These are phyloP conservation scores for Russula lepida DNA, from an alignment of 768 basidiomycete species.

Conservation along the genomic window DNA sequence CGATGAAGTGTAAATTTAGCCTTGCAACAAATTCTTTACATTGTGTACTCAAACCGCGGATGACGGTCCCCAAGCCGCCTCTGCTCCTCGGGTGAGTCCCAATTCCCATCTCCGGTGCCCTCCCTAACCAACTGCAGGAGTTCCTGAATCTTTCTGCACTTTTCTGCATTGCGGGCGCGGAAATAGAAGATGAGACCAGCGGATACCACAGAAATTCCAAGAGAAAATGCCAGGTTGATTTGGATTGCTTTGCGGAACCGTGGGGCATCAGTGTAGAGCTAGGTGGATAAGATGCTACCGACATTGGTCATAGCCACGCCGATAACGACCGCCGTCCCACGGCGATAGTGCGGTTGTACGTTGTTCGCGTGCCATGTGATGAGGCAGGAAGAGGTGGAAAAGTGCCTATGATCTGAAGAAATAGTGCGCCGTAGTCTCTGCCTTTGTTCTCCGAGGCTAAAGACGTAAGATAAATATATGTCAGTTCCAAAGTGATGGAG, in stretches of 20 bases:
- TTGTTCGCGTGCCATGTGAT: conserved; percentile 28
- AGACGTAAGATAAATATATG: background rate
- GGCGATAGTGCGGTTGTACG: conserved; percentile 27
- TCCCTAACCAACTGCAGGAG: background rate
- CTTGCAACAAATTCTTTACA: background rate
- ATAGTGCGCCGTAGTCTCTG: conserved; percentile 26
- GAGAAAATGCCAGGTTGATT: conserved; percentile 13
- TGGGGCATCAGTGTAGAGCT: conserved; percentile 14
- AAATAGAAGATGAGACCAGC: conserved; percentile 8
- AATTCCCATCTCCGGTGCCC: background rate
- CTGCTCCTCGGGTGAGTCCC: conserved; percentile 16
- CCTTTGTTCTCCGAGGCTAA: conserved; percentile 19
- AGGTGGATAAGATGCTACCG: conserved; percentile 16
- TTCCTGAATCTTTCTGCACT: conserved; percentile 1
- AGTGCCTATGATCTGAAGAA: conserved; percentile 26
- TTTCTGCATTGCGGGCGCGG: background rate
- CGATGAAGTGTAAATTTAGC: background rate
- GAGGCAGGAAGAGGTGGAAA: conserved; percentile 23
- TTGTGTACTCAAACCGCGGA: conserved; percentile 18
- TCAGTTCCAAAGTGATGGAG: background rate
- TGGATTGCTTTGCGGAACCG: conserved; percentile 14
- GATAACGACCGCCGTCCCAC: conserved; percentile 25
- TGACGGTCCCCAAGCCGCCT: conserved; percentile 17
- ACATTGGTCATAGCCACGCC: conserved; percentile 21
- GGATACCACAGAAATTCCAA: background rate